Conservation (phyloP, 1,139 yeast genomes). For the Petasospora fabianii region DNA sequence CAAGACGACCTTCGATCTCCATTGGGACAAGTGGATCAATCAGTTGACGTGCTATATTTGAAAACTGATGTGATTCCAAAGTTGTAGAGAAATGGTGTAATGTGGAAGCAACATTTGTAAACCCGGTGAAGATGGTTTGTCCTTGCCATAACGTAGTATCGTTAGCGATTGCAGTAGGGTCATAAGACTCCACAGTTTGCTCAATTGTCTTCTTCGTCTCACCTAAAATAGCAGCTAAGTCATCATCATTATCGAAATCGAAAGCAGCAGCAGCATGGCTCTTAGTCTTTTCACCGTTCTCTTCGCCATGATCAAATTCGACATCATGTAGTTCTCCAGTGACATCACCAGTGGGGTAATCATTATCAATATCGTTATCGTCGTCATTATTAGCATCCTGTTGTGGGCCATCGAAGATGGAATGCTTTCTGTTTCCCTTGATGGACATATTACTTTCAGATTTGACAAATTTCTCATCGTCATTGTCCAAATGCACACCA, state of each 20-base stretch:
- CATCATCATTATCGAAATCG: slow-evolving; percentile 19
- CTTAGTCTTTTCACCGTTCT: slow-evolving; percentile 10
- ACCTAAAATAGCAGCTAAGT: slow-evolving; percentile 17
- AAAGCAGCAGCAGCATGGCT: neutral
- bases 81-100: slow-evolving; percentile 24
- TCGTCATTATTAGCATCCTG: slow-evolving; percentile 16
- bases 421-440: slow-evolving; percentile 5
- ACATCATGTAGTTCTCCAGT: neutral
- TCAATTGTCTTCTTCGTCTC: slow-evolving; percentile 14
- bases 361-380: slow-evolving; percentile 1
- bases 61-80: slow-evolving; percentile 5
- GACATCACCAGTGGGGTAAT: no score
- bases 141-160: slow-evolving; percentile 49
- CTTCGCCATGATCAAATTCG: slow-evolving; percentile 1
- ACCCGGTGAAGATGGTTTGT: slow-evolving; percentile 49
- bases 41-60: slow-evolving; percentile 3
- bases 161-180: slow-evolving; percentile 9
- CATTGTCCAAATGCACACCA: slow-evolving; percentile 34
- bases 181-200: slow-evolving; percentile 15
- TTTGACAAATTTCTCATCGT: slow-evolving; percentile 28
- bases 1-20: slow-evolving; percentile 62
- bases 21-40: slow-evolving; percentile 34
- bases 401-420: slow-evolving; percentile 8
- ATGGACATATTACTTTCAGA: slow-evolving; percentile 30
- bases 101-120: slow-evolving; percentile 42